phyloP scores from a whole-genome alignment of 2,329 filamentous ascomycete genomes.

The Aspergillus novofumigatus region DNA sequence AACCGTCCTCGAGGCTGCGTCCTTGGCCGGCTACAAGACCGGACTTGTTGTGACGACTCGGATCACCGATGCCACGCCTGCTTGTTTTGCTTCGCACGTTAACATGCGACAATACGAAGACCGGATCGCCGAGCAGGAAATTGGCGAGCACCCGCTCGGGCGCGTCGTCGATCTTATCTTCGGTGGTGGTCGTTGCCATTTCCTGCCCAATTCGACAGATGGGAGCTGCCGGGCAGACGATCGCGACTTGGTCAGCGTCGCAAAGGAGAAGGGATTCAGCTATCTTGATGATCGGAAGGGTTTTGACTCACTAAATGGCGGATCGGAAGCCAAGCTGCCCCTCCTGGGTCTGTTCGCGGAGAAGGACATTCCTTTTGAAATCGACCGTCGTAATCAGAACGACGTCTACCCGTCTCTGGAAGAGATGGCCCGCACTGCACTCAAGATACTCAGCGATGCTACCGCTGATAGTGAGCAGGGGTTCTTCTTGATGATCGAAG shows the following conservation, averaged over 20 bases:
- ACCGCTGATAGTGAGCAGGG: constrained; percentile 82
- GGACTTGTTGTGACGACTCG: constrained; percentile 93
- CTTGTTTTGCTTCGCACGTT: constrained; percentile 89
- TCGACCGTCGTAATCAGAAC: constrained; percentile 76
- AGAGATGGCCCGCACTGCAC: constrained; percentile 83
- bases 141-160: constrained; percentile 82
- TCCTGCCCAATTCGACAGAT: constrained; percentile 73
- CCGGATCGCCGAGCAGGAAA: constrained; percentile 84
- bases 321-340: constrained; percentile 68
- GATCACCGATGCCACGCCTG: constrained; percentile 92
- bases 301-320: constrained; percentile 70
- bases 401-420: constrained; percentile 82
- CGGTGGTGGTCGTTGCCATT: constrained; percentile 89
- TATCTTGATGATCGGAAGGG: constrained; percentile 68
- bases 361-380: constrained; percentile 83
- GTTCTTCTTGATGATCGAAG: constrained; percentile 99
- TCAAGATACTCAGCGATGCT: constrained; percentile 73
- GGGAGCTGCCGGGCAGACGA: constrained; percentile 80
- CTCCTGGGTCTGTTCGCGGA: constrained; percentile 80
- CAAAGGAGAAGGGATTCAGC: constrained; percentile 73
- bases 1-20: constrained; percentile 88
- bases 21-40: constrained; percentile 84
- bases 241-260: constrained; percentile 69
- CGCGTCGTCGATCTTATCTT: constrained; percentile 87
- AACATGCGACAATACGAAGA: constrained; percentile 77